A percentile compares a stretch with the other conserved stretches of the same genome.
Conservation (phyloP, 441 rosid species). For the Populus hybrid region DNA sequence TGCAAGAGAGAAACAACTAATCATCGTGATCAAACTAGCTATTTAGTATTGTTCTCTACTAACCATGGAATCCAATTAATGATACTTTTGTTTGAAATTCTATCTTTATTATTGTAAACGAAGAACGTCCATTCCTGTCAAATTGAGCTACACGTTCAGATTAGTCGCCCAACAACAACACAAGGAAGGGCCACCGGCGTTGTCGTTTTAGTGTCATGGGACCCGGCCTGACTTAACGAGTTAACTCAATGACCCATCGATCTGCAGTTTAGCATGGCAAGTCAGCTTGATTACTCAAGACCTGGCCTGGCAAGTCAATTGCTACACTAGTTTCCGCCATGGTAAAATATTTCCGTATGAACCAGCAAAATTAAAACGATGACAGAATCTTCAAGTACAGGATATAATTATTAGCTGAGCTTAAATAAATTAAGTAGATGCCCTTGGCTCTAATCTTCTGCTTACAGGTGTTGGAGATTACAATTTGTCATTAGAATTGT, state of each 20-base stretch:
- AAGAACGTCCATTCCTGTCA: neutral
- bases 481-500: neutral
- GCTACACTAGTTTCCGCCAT: neutral
- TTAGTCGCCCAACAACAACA: neutral
- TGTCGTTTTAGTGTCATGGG: neutral
- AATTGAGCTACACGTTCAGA: neutral
- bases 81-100: neutral
- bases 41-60: neutral
- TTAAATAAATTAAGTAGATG: too few relatives aligned
- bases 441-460: neutral
- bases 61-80: neutral
- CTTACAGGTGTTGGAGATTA: neutral
- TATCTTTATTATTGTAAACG: too few relatives aligned
- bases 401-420: too few relatives aligned
- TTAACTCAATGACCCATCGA: too few relatives aligned
- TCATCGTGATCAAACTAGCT: neutral
- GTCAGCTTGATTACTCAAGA: neutral
- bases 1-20: neutral
- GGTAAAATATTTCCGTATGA: too few relatives aligned
- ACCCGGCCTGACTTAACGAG: too few relatives aligned
- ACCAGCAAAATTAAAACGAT: too few relatives aligned
- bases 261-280: too few relatives aligned
- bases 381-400: too few relatives aligned
- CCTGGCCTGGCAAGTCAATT: neutral
- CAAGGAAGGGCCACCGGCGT: neutral